Evolutionary conservation across 1,284 basidiomycete genomes (phyloP).

Genomic region (Kwoniella shivajii): DNA sequence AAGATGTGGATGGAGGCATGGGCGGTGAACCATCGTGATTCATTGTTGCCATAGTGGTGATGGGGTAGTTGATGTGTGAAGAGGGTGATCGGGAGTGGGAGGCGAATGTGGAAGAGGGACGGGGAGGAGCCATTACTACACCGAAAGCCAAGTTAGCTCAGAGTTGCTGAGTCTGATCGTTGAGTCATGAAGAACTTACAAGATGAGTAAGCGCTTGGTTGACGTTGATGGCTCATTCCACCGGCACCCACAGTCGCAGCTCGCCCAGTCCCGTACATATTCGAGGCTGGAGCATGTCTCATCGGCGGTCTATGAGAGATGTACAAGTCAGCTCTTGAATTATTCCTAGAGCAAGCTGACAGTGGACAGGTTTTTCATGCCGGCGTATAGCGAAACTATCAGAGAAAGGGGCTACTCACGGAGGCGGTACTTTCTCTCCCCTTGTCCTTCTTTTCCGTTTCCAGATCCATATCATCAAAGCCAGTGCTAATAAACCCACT

Average conservation of each 20-base stretch:
- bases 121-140: conserved; percentile 24
- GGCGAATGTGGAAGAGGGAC: conserved; percentile 18
- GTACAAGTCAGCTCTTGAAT: background rate
- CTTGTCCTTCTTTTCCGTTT: conserved; percentile 36
- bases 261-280: conserved; percentile 10
- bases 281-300: conserved; percentile 1
- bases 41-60: conserved; percentile 33
- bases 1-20: conserved; percentile 22
- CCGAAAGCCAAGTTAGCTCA: background rate
- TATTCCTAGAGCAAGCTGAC: too few species aligned
- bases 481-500: conserved; percentile 35
- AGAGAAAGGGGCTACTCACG: conserved; percentile 37
- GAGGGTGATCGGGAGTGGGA: conserved; percentile 33
- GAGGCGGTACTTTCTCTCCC: conserved; percentile 44
- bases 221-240: conserved; percentile 16
- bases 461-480: conserved; percentile 26
- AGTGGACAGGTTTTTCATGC: too few species aligned
- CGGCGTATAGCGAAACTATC: too few species aligned
- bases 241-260: conserved; percentile 19
- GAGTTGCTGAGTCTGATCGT: background rate
- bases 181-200: conserved; percentile 24
- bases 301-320: conserved; percentile 2
- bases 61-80: conserved; percentile 39
- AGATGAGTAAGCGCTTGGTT: conserved; percentile 39
- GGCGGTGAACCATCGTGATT: conserved; percentile 35